phyloP scores from a whole-genome alignment of 768 basidiomycete genomes.

The Podaxis mareebaensis region DNA sequence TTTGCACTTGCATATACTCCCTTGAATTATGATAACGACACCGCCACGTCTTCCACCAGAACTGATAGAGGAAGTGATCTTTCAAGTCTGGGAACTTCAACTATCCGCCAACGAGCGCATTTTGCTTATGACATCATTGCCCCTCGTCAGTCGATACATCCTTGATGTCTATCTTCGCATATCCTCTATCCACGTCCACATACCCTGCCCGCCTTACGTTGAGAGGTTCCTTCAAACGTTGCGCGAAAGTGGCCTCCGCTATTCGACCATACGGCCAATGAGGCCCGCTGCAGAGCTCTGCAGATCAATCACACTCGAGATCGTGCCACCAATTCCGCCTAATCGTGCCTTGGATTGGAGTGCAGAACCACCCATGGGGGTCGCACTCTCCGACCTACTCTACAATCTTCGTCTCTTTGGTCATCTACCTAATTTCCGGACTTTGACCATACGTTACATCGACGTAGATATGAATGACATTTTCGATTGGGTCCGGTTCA shows the following conservation, averaged over 20 bases:
- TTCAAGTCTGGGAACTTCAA: slow-evolving; percentile 29
- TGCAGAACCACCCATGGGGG: slow-evolving; percentile 18
- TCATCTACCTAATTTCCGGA: slow-evolving; percentile 23
- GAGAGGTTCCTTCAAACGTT: slow-evolving; percentile 16
- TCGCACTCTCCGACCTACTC: slow-evolving; percentile 23
- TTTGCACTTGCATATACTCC: neutral
- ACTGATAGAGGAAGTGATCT: slow-evolving; percentile 25
- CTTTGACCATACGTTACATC: slow-evolving; percentile 22
- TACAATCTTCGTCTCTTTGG: slow-evolving; percentile 21
- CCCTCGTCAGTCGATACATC: slow-evolving; percentile 30
- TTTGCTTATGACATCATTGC: slow-evolving; percentile 29
- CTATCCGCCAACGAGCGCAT: slow-evolving; percentile 30
- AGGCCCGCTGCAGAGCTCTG: slow-evolving; percentile 3
- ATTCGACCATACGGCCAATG: slow-evolving; percentile 6
- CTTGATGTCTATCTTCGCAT: slow-evolving; percentile 30
- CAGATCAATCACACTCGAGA: slow-evolving; percentile 16
- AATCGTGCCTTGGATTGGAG: neutral
- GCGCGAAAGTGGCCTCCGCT: slow-evolving; percentile 12
- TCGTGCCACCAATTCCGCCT: neutral
- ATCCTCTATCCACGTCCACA: slow-evolving; percentile 32
- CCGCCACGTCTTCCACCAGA: slow-evolving; percentile 7
- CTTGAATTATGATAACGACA: neutral
- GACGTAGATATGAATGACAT: slow-evolving; percentile 24
- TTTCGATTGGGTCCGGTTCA: slow-evolving; percentile 22
- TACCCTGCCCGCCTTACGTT: slow-evolving; percentile 28